A percentile compares a stretch with the other conserved stretches of the same genome.
Evolutionary conservation across 139 green algal genomes (phyloP).

Genomic region (Asterochloris erici): DNA sequence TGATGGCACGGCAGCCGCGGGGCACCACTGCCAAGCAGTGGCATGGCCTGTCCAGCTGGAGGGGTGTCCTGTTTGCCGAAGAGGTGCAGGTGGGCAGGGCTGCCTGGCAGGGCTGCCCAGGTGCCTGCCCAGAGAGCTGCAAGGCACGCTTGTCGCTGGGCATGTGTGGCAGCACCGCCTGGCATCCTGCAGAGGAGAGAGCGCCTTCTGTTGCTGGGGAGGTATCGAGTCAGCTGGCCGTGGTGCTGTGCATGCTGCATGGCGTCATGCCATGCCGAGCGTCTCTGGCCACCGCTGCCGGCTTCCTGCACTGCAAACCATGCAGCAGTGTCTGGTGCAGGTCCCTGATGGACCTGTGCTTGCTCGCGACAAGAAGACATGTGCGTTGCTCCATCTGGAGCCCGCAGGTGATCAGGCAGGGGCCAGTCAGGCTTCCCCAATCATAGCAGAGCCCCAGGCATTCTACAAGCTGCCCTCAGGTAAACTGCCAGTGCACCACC

Average conservation of each 20-base stretch:
- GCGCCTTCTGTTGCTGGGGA: no score
- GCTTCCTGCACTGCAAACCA: no score
- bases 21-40: conserved; percentile 27
- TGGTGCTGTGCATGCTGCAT: no score
- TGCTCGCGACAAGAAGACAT: conserved; percentile 27
- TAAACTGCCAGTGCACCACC: not conserved
- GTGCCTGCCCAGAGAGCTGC: no score
- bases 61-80: conserved; percentile 36
- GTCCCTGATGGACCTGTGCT: no score
- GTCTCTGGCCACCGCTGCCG: no score
- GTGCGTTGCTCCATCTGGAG: conserved; percentile 13
- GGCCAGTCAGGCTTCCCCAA: not conserved
- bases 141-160: no score
- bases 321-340: no score
- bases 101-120: conserved; percentile 11
- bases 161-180: not conserved
- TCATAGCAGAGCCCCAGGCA: conserved; percentile 20
- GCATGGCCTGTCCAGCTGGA: conserved; percentile 26
- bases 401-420: not conserved
- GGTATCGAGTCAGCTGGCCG: no score
- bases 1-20: conserved; percentile 29
- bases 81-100: conserved; percentile 21
- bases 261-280: no score
- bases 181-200: not conserved
- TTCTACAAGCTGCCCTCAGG: conserved; percentile 32